Base-by-base conservation (phyloP, 331 rosid genomes). In the Pyracantha coccinea region DNA sequence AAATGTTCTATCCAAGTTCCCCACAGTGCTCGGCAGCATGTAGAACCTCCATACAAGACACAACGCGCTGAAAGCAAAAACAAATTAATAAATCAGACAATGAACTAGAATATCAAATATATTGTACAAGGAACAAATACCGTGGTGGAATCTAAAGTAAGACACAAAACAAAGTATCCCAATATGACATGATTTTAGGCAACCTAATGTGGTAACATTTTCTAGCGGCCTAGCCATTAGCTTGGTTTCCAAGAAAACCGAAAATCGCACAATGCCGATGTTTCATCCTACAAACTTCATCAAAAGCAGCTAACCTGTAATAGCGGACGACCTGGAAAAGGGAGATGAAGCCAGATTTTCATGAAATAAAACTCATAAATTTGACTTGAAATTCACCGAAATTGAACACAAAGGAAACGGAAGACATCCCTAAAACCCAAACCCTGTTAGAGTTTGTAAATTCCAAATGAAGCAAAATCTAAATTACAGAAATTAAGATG, bases 1-100 rank as follows among this genome's bases (percentile, higher is more conserved):
- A 57, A 64, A 77, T 83, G 66, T 76, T 78, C 55, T 62, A 75
- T 72, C 75, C 76, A 60, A 75, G 83, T 68, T 65, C 81, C 82
- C 75, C 54, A 70, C 78, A 79, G 32, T 28, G 71, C 85, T 76
- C 50, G 72, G 61, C 72, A 65, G 38, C 50, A 53, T 54, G 31
- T 15, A 58, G 27, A 59, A 57, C 64, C 70, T 58, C 80, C 63
- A 71, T 16, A 73, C 53, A 80, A 73, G 15, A 20, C 33, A 73
- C 68, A 62, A 32, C 4, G 24, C 38, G 53, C 58, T 29, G 75
- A 69, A 28, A 24, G 9, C 19, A 2, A 17, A n/a, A 5, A 16
- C 12, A 64, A 8, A 19, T 19, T 15, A 62, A 62, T 0, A 20
- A 9, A 23, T 59, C 32, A 59, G 65, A 59, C 65, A 2, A 16